These are phyloP conservation scores for Pharnaceum exiguum DNA, from an alignment of 148 eudicot genomes.

Conservation along the genomic window DNA sequence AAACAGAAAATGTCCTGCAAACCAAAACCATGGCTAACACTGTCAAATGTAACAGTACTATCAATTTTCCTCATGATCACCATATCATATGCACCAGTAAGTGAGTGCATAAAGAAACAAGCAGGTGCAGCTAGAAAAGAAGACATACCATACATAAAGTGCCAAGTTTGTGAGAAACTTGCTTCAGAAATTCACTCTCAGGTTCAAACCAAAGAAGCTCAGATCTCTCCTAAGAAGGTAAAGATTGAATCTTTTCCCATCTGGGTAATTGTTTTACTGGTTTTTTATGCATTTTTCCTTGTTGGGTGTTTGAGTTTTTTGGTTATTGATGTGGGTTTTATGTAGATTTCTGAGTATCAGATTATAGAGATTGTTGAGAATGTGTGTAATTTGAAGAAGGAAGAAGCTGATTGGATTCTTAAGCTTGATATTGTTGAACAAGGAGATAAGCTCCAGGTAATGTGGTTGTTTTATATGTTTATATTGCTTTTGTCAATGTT, in stretches of 20 bases:
- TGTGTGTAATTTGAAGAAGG: conserved; percentile 89
- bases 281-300: not conserved
- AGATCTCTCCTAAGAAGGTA: conserved; percentile 88
- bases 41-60: conserved; percentile 12
- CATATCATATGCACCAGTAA: conserved; percentile 27
- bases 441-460: conserved; percentile 72
- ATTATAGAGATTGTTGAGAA: conserved; percentile 89
- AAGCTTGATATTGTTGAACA: conserved; percentile 88
- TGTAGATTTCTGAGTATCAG: conserved; percentile 79
- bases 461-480: not conserved
- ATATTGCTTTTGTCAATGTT: not conserved
- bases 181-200: conserved; percentile 49
- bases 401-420: conserved; percentile 94
- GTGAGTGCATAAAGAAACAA: conserved; percentile 52
- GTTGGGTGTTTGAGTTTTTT: conserved; percentile 11
- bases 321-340: conserved; percentile 11
- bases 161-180: conserved; percentile 81
- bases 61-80: no score
- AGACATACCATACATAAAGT: conserved; percentile 77
- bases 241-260: not conserved
- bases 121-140: conserved; percentile 69
- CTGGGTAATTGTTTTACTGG: conserved; percentile 2
- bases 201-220: conserved; percentile 50
- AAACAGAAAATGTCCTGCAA: no score
- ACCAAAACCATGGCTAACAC: not conserved